Conservation (phyloP, 352 stramenopile species). For the Phytopythium kandeliae region DNA sequence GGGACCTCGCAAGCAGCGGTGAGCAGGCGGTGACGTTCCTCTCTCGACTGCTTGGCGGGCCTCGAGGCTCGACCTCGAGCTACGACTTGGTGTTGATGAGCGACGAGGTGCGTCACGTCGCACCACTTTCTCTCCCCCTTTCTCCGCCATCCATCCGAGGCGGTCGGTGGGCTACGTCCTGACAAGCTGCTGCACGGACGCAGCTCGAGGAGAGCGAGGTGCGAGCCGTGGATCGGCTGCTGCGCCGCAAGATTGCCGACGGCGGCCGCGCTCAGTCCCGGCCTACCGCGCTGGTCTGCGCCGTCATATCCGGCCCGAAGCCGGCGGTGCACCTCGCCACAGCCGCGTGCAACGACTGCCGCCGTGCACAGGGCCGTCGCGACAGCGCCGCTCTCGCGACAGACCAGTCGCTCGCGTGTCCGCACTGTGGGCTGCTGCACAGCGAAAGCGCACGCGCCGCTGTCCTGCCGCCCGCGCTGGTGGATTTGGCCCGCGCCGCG, state of each 20-base stretch:
- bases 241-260: conserved; percentile 26
- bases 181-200: no score
- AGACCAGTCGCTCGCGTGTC: conserved; percentile 32
- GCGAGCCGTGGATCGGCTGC: conserved; percentile 40
- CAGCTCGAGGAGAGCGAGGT: conserved; percentile 50
- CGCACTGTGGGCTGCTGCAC: conserved; percentile 37
- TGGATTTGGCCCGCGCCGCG: conserved; percentile 26
- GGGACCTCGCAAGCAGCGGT: conserved; percentile 55
- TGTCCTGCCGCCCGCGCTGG: conserved; percentile 24
- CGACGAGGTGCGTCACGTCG: conserved; percentile 29
- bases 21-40: conserved; percentile 51
- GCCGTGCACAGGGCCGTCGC: conserved; percentile 39
- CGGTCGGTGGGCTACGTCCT: no score
- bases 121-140: no score
- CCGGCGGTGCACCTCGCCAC: conserved; percentile 37
- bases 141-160: no score
- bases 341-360: conserved; percentile 44
- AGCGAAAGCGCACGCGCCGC: conserved; percentile 10
- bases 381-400: conserved; percentile 23
- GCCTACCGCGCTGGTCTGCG: conserved; percentile 22
- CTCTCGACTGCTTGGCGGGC: conserved; percentile 16
- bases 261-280: conserved; percentile 11
- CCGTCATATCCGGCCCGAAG: conserved; percentile 32
- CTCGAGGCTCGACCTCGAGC: not conserved
- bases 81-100: conserved; percentile 61